Evolutionary conservation across 148 eudicot genomes (phyloP), one percentile per base, ranked within the genome.

Genomic region (Mesembryanthemum crystallinum): DNA sequence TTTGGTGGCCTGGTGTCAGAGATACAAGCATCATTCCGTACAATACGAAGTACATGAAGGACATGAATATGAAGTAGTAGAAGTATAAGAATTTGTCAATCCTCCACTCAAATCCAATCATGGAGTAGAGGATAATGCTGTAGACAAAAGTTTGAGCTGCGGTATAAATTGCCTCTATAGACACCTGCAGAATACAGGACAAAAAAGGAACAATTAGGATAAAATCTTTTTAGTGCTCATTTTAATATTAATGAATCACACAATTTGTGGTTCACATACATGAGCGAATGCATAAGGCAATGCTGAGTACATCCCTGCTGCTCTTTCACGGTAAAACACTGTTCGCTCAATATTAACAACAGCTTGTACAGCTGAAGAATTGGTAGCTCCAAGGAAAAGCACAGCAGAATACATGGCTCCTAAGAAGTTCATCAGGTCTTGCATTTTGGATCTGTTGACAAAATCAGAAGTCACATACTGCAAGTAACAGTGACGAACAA

Each of bases 21-120:
- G 98, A 84, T 12, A 90, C 86, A 57, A 86, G 77, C 96, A 91
- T 89, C 98, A 93, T 93, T 1, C 98, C 96, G 6, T 80, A 93
- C 73, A 83, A n/a, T 4, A 93, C 84, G 73, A 81, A 88, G 86
- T 87, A 90, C 65, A 83, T 8, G 81, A 89, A 89, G 82, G 86
- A 84, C 83, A 76, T 86, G 18, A 81, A 72, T 1, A 88, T 82
- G 84, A 78, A 89, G 80, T 75, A 90, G 86, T 84, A 89, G 85
- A 90, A 90, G 80, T 81, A 85, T 4, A 86, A 69, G 84, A 89
- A 82, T 66, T 87, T 89, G 6, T 3, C 78, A 1, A 61, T 37
- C 18, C 39, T 77, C 98, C 92, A 91, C 79, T 93, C 88, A 58
- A 87, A 89, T 47, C 92, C 92, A 28, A 93, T 85, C 96, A 91